A percentile compares a stretch with the other conserved stretches of the same genome.
phyloP scores from a whole-genome alignment of 805 yeast species.

The Ascoidea tarda region DNA sequence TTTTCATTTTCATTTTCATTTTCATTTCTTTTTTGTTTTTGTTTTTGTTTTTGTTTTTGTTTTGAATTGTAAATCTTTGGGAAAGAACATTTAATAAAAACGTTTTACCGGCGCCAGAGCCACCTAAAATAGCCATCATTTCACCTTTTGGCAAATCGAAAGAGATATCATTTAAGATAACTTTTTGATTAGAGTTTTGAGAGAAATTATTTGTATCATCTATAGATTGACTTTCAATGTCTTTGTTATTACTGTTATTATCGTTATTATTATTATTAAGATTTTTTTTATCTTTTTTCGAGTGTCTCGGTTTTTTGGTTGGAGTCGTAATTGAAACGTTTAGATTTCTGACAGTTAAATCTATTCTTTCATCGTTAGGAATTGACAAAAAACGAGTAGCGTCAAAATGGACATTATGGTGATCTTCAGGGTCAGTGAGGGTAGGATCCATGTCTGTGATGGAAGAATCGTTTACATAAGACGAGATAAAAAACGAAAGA shows the following conservation, averaged over 20 bases:
- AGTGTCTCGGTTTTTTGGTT: no score
- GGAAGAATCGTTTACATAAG: no score
- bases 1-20: no score
- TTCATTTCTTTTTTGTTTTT: neutral
- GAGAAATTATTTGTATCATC: neutral
- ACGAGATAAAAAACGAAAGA: no score
- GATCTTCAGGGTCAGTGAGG: no score
- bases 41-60: neutral
- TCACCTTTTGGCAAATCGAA: constrained; percentile 47
- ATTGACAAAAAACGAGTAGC: neutral
- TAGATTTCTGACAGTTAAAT: neutral
- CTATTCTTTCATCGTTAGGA: neutral
- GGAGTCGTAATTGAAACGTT: neutral
- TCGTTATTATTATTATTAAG: neutral
- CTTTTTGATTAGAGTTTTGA: constrained; percentile 10
- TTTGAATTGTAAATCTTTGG: constrained; percentile 22
- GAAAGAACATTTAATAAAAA: constrained; percentile 59
- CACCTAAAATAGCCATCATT: constrained; percentile 72
- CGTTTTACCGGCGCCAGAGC: constrained; percentile 82
- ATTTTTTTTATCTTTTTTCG: no score
- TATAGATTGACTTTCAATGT: neutral
- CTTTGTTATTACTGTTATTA: neutral
- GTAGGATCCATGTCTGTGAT: no score
- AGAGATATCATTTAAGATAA: constrained; percentile 34
- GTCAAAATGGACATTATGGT: no score